Percentiles rank a stretch among this genome's conserved stretches.
phyloP scores from a whole-genome alignment of 768 basidiomycete species.

The Coprinellus micaceus region DNA sequence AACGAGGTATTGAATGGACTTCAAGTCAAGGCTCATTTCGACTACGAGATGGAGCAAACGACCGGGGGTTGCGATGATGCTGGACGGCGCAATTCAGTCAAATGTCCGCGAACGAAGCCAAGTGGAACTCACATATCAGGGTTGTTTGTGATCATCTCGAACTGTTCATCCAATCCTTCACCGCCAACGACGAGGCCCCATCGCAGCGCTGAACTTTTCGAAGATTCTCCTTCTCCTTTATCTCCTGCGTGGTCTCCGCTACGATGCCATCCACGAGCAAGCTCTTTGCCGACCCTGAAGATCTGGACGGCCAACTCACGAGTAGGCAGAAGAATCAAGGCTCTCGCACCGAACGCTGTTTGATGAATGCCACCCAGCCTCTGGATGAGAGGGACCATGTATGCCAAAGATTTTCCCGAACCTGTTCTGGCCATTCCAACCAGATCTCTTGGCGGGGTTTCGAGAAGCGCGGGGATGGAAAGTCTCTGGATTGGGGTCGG shows the following conservation, averaged over 20 bases:
- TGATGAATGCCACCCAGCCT: constrained; percentile 80
- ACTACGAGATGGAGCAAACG: constrained; percentile 94
- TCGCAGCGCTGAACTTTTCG: constrained; percentile 60
- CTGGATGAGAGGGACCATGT: constrained; percentile 88
- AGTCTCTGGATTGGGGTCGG: constrained; percentile 96
- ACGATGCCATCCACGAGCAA: constrained; percentile 76
- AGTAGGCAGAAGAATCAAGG: constrained; percentile 85
- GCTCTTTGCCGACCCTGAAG: constrained; percentile 89
- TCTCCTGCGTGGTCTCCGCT: constrained; percentile 74
- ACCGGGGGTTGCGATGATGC: constrained; percentile 96
- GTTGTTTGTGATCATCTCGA: constrained; percentile 89
- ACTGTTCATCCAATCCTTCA: constrained; percentile 93
- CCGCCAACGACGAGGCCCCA: constrained; percentile 98
- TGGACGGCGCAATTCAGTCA: constrained; percentile 26
- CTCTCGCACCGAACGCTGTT: constrained; percentile 77
- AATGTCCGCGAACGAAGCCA: constrained; percentile 9
- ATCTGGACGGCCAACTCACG: constrained; percentile 94
- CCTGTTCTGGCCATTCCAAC: constrained; percentile 99
- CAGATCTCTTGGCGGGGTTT: constrained; percentile 84
- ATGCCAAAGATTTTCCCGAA: constrained; percentile 95
- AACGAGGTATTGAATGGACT: constrained; percentile 83
- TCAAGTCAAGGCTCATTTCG: constrained; percentile 93
- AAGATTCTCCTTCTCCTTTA: constrained; percentile 51
- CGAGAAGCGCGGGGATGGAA: constrained; percentile 79
- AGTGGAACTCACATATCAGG: constrained; percentile 80